phyloP scores from a whole-genome alignment of 768 basidiomycete genomes.

The Suillus alpinus region DNA sequence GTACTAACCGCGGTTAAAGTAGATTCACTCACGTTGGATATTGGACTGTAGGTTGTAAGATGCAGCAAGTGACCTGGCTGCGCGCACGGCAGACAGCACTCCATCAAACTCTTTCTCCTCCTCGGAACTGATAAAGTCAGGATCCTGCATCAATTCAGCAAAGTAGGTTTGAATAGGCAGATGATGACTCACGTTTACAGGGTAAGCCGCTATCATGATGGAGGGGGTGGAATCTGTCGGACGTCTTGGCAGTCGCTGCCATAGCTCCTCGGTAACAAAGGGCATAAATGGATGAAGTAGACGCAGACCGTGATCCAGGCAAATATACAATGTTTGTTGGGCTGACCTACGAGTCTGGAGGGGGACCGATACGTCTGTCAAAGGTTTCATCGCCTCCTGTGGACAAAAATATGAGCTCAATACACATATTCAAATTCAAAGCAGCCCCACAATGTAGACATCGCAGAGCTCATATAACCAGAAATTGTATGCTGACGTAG shows the following conservation, averaged over 20 bases:
- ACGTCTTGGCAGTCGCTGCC: conserved; percentile 91
- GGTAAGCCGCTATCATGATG: conserved; percentile 88
- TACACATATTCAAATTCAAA: background rate
- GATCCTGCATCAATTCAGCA: conserved; percentile 42
- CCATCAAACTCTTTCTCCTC: conserved; percentile 86
- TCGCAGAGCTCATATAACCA: conserved; percentile 91
- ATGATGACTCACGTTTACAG: conserved; percentile 59
- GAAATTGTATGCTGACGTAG: no score
- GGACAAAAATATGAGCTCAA: conserved; percentile 2
- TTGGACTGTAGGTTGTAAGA: conserved; percentile 86
- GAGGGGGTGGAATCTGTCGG: conserved; percentile 79
- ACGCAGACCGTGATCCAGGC: conserved; percentile 85
- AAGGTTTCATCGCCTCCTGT: conserved; percentile 98
- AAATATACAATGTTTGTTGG: conserved; percentile 94
- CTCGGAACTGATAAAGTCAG: conserved; percentile 57
- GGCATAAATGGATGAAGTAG: conserved; percentile 99
- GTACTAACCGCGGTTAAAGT: background rate
- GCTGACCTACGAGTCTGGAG: conserved; percentile 69
- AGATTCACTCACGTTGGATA: conserved; percentile 61
- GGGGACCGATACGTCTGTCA: conserved; percentile 79
- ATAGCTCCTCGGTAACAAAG: conserved; percentile 96
- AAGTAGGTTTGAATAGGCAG: background rate
- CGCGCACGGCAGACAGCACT: conserved; percentile 74
- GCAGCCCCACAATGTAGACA: conserved; percentile 82
- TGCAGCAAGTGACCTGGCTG: conserved; percentile 82